Evolutionary conservation across 768 basidiomycete genomes (phyloP), one percentile per base, ranked within the genome.

Genomic region (Paxillus rubicundulus): DNA sequence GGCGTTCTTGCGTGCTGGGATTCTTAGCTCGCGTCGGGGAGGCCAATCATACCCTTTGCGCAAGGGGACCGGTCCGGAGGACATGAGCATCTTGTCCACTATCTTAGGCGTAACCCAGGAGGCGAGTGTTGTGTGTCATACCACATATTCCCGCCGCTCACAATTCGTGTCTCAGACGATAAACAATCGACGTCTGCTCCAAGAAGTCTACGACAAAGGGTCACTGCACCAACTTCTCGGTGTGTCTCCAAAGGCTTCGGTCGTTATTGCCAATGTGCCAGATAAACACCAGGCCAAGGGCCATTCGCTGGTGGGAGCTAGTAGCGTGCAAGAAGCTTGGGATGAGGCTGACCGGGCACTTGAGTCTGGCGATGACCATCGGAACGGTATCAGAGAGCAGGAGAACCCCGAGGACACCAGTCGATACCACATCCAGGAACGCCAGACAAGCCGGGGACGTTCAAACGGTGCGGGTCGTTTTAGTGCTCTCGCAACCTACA

Each of bases 71-170:
- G 74, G 81, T 21, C 73, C 80, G 3, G 82, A 84, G 37, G 85
- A 88, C 45, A 72, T 87, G 78, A 92, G 89, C 61, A 86, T 96
- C 48, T 66, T 97, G 40, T 81, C 85, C 3, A 86, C 79, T 30
- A 80, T 97, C 28, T 78, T 96, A 74, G 86, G 88, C 9, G 80
- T 96, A 6, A 88, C 91, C 2, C 84, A 87, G 65, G 89, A 93
- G 80, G 92, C 89, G 55, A 57, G 78, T 58, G 12, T 4, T 16
- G 17, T 49, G 45, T 52, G 16, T 27, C 14, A 38, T 14, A 7
- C 27, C 20, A 51, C 43, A 9, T 4, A n/a, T 4, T 52, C 43
- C 27, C n/a, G 47, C 47, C 8, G 21, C 43, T 55, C 34, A 54
- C 47, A 20, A 58, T 18, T 8, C 16, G 42, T 32, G 27, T 13